phyloP scores from a whole-genome alignment of 441 rosid genomes.

The Corymbia citriodora region DNA sequence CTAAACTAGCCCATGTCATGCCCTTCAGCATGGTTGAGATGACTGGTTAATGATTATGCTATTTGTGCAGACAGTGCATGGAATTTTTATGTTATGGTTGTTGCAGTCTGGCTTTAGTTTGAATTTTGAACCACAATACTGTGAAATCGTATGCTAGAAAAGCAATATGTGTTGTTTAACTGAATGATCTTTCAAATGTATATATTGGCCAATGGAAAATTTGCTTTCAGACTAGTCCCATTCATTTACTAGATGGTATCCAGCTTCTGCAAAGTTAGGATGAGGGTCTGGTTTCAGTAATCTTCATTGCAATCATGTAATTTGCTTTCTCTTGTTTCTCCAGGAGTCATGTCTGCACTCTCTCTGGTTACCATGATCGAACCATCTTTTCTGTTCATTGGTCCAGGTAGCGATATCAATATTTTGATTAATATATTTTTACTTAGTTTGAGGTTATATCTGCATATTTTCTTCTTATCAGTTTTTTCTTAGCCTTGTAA shows the following conservation, averaged over 20 bases:
- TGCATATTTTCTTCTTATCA: not conserved
- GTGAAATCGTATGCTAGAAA: not conserved
- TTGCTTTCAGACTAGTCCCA: not conserved
- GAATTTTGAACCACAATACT: not conserved
- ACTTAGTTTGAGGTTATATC: not conserved
- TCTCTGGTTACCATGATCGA: constrained; percentile 91
- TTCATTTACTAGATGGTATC: not conserved
- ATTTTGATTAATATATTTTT: not conserved
- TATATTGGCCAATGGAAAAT: not conserved
- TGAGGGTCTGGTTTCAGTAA: not conserved
- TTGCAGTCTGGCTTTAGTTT: not conserved
- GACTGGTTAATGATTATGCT: not conserved
- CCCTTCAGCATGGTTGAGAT: not conserved
- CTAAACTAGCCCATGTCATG: not conserved
- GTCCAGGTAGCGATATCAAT: constrained; percentile 62
- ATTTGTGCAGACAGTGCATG: not conserved
- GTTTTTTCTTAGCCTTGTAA: not conserved
- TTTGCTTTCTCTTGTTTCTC: constrained; percentile 1
- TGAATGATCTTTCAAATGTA: not conserved
- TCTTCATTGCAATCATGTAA: not conserved
- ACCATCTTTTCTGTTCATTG: constrained; percentile 90
- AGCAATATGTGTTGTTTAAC: not conserved
- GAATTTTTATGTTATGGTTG: not conserved
- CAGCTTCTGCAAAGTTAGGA: not conserved
- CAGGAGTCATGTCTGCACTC: constrained; percentile 84